A percentile compares a stretch with the other conserved stretches of the same genome.
These are phyloP conservation scores for Yamadazyma trypodendri DNA, from an alignment of 1,139 yeast genomes.

Conservation along the genomic window DNA sequence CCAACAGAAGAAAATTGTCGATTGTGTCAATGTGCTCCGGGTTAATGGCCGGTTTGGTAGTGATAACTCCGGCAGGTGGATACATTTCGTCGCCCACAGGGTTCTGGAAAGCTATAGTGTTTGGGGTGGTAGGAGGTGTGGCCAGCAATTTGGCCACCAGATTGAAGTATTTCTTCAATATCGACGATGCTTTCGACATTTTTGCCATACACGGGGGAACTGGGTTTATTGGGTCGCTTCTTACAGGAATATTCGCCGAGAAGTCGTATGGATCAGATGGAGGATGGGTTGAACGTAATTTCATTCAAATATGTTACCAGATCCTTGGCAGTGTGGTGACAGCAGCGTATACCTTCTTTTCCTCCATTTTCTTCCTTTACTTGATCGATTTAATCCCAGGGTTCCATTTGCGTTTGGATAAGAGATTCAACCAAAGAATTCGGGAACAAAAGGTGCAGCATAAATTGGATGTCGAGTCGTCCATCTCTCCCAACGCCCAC, in stretches of 20 bases:
- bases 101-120: slow-evolving; percentile 44
- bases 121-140: slow-evolving; percentile 40
- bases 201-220: slow-evolving; percentile 49
- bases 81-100: slow-evolving; percentile 36
- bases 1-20: slow-evolving; percentile 30
- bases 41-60: slow-evolving; percentile 44
- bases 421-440: slow-evolving; percentile 35
- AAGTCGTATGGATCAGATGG: slow-evolving; percentile 33
- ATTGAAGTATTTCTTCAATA: slow-evolving; percentile 36
- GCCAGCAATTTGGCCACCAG: slow-evolving; percentile 41
- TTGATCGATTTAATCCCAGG: slow-evolving; percentile 48
- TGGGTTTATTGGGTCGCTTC: slow-evolving; percentile 42
- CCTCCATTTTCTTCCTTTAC: slow-evolving; percentile 37
- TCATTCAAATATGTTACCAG: slow-evolving; percentile 51
- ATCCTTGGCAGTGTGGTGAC: slow-evolving; percentile 43
- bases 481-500: slow-evolving; percentile 16
- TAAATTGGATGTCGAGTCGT: slow-evolving; percentile 20
- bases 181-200: slow-evolving; percentile 47
- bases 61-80: slow-evolving; percentile 49
- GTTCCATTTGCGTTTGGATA: slow-evolving; percentile 46
- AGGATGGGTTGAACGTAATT: slow-evolving; percentile 50
- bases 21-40: slow-evolving; percentile 45
- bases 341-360: slow-evolving; percentile 36
- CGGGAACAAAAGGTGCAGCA: slow-evolving; percentile 19
- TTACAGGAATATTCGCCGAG: slow-evolving; percentile 45